Percentiles rank a stretch among this genome's conserved stretches.
Conservation (phyloP, 2,329 filamentous ascomycete species). For the Penicillium aurantiogriseum region DNA sequence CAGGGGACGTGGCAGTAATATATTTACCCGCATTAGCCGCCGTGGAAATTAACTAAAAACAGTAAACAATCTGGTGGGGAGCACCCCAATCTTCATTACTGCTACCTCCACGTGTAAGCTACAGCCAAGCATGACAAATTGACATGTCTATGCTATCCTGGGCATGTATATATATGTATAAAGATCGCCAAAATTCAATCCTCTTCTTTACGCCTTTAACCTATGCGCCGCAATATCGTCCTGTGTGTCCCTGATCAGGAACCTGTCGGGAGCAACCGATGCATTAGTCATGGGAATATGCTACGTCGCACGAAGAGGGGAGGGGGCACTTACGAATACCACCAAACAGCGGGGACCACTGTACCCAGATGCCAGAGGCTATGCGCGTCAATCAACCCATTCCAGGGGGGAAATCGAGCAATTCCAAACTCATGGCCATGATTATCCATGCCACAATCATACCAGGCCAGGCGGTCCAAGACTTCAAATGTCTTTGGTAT, state of each 20-base stretch:
- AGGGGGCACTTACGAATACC: slow-evolving; percentile 77
- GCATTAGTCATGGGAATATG: slow-evolving; percentile 11
- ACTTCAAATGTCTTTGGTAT: slow-evolving; percentile 67
- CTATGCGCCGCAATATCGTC: slow-evolving; percentile 74
- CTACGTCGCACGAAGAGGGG: background rate
- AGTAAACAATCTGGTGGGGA: slow-evolving; percentile 1
- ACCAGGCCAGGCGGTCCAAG: slow-evolving; percentile 87
- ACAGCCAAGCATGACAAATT: background rate
- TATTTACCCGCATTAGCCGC: background rate
- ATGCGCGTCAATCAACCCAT: slow-evolving; percentile 85
- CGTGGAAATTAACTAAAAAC: slow-evolving; percentile 16
- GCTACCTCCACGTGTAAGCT: background rate
- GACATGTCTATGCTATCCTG: background rate
- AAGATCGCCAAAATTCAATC: background rate
- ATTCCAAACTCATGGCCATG: slow-evolving; percentile 89
- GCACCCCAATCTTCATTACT: background rate
- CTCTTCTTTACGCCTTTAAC: slow-evolving; percentile 60
- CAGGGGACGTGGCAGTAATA: slow-evolving; percentile 18
- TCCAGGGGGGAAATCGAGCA: slow-evolving; percentile 90
- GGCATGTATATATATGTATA: background rate
- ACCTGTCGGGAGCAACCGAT: slow-evolving; percentile 54
- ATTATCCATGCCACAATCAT: slow-evolving; percentile 90
- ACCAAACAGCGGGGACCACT: slow-evolving; percentile 80
- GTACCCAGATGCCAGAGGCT: slow-evolving; percentile 95
- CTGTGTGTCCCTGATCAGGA: slow-evolving; percentile 79